phyloP scores from a whole-genome alignment of 2,329 filamentous ascomycete genomes.

The Aspergillus sp. region DNA sequence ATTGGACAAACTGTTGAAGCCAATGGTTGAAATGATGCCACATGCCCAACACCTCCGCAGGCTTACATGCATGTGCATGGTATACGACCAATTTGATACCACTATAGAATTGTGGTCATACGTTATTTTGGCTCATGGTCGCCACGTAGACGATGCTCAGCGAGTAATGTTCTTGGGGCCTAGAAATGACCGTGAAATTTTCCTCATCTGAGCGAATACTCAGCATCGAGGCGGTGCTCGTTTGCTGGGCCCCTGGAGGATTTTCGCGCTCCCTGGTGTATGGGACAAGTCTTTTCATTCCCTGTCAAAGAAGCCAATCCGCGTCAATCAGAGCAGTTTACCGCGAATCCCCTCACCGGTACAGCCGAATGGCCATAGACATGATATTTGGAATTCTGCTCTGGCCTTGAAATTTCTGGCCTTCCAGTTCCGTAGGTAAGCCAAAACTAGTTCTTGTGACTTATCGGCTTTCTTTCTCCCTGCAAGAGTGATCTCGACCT shows the following conservation, averaged over 20 bases:
- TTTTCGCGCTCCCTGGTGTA: neutral
- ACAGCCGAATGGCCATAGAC: neutral
- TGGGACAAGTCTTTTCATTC: neutral
- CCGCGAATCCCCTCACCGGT: neutral
- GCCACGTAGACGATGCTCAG: neutral
- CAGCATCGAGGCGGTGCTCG: neutral
- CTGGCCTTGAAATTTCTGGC: neutral
- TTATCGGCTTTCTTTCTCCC: neutral
- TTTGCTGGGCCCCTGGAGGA: neutral
- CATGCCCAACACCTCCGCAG: neutral
- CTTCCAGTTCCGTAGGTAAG: neutral
- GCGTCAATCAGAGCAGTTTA: too few relatives aligned
- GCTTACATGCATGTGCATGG: neutral
- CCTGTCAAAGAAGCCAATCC: neutral
- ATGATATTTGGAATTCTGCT: neutral
- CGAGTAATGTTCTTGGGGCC: neutral
- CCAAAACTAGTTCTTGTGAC: neutral
- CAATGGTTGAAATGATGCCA: neutral
- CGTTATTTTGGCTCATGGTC: neutral
- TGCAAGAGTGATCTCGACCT: neutral
- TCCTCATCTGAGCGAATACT: neutral
- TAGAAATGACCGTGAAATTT: neutral
- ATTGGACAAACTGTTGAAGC: neutral
- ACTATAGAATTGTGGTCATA: neutral
- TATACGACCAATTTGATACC: neutral